Percentiles rank a stretch among this genome's conserved stretches.
These are phyloP conservation scores for Albugo candida DNA, from an alignment of 352 stramenopile genomes.

Conservation along the genomic window DNA sequence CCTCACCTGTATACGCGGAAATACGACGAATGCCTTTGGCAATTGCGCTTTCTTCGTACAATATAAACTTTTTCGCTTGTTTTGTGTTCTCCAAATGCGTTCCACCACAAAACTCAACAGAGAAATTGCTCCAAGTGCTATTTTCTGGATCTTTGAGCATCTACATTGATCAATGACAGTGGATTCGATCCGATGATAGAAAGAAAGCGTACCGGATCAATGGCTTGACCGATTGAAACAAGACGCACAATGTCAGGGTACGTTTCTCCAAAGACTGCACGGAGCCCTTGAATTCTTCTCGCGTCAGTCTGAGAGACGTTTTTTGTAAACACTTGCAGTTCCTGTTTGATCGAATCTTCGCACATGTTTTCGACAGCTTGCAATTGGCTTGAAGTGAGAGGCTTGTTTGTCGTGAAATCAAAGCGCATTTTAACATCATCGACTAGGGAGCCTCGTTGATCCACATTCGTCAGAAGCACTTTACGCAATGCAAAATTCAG, in stretches of 20 bases:
- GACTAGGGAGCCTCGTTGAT: conserved; percentile 95
- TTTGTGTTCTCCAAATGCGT: conserved; percentile 94
- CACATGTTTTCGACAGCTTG: conserved; percentile 70
- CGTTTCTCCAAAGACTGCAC: conserved; percentile 96
- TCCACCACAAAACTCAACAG: conserved; percentile 98
- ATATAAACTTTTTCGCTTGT: conserved; percentile 91
- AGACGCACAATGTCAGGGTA: conserved; percentile 98
- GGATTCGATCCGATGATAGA: neutral
- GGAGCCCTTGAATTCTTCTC: conserved; percentile 88
- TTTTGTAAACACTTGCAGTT: conserved; percentile 82
- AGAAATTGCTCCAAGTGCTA: conserved; percentile 80
- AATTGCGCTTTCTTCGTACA: conserved; percentile 93
- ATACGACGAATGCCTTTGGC: conserved; percentile 96
- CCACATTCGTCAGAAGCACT: conserved; percentile 85
- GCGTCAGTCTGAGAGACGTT: conserved; percentile 87
- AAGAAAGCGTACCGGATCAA: conserved; percentile 15
- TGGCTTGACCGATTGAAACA: conserved; percentile 84
- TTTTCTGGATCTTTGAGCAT: conserved; percentile 79
- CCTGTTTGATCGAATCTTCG: conserved; percentile 74
- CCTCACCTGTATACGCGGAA: conserved; percentile 82
- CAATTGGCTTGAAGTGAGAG: conserved; percentile 86
- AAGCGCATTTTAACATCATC: conserved; percentile 95
- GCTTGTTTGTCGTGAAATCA: conserved; percentile 95
- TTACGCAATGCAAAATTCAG: conserved; percentile 95
- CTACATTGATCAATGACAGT: neutral